Base-by-base conservation (phyloP, 495 filamentous ascomycete genomes). In the Neohortaea acidophila region DNA sequence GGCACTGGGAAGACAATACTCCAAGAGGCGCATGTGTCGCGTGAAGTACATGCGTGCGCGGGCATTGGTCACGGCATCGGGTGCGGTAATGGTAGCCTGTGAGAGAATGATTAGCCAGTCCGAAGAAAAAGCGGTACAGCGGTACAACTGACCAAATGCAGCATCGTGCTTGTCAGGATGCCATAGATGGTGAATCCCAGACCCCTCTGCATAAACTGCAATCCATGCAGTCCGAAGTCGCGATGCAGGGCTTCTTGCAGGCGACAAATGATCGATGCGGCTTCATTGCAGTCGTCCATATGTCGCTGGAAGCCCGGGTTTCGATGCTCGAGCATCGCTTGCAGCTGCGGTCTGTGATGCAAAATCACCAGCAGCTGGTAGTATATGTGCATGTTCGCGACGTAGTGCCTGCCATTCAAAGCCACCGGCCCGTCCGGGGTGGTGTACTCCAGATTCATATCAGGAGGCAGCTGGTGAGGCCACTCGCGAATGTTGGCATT, bases 171-270 rank as follows among this genome's bases (percentile, higher is more conserved):
- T 10, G 83, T 93, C 25, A 97, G 65, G 20, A 94, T 70, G 28
- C 75, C 74, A 52, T 97, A 97, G 15, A 97, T 91, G 15, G 85
- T 84, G 55, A 93, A 94, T 61, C 84, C 93, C 51, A 94, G 83
- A 24, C 89, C 89, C 45, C 89, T 69, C 53, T 84, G 77, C 89
- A 97, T 96, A 65, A 78, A 91, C 41, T 86, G 68, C 1, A 96
- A 64, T 1, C 89, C 91, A 31, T 71, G 68, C 31, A 93, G 59
- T 1, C 85, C 84, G 55, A 79, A 92, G 1, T 71, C 67, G 37
- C 76, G 64, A 33, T 91, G 51, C 41, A 96, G 75, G 9, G 75
- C 79, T 61, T 96, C 89, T 54, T 94, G 83, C n/a, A 96, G 58
- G 44, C 82, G 73, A 61, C 89, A 93, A 18, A 97, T 71, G 44